Evolutionary conservation across 2,329 filamentous ascomycete species (phyloP).

Genomic region (Beauveria asiatica): DNA sequence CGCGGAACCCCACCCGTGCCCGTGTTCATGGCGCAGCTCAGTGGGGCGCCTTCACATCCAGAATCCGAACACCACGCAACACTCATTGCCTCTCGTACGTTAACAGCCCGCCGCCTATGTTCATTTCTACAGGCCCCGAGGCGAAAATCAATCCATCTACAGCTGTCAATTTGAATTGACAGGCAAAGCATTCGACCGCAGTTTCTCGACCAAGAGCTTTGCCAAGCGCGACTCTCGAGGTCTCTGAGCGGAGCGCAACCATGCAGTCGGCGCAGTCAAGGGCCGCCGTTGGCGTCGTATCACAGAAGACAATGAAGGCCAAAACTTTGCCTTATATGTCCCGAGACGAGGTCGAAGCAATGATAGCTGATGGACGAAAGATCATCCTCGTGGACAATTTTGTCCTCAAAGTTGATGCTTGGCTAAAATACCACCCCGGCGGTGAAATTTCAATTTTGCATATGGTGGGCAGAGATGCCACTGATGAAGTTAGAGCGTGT

Average conservation of each 20-base stretch:
- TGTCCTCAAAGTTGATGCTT: conserved; percentile 81
- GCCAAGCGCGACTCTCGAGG: not conserved
- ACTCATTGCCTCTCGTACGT: not conserved
- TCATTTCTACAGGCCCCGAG: not conserved
- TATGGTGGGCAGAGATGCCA: conserved; percentile 89
- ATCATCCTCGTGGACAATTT: conserved; percentile 74
- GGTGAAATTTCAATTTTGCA: conserved; percentile 86
- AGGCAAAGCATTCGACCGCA: not conserved
- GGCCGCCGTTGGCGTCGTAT: not conserved
- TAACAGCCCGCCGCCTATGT: not conserved
- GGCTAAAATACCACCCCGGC: conserved; percentile 84
- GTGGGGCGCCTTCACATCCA: not conserved
- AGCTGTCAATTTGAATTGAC: not conserved
- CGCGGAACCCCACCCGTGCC: not conserved
- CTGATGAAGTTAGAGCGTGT: conserved; percentile 86
- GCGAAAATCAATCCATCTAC: not conserved
- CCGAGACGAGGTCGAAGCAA: conserved; percentile 44
- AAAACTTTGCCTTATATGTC: not conserved
- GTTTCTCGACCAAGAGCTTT: not conserved
- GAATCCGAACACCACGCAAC: not conserved
- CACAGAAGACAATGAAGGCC: not conserved
- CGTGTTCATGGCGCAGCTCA: not conserved
- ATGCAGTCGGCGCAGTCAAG: not conserved
- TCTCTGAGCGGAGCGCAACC: not conserved
- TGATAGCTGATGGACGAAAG: conserved; percentile 73